These are phyloP conservation scores for Coemansia biformis DNA, from an alignment of 192 early-diverging fungal genomes.

Conservation along the genomic window DNA sequence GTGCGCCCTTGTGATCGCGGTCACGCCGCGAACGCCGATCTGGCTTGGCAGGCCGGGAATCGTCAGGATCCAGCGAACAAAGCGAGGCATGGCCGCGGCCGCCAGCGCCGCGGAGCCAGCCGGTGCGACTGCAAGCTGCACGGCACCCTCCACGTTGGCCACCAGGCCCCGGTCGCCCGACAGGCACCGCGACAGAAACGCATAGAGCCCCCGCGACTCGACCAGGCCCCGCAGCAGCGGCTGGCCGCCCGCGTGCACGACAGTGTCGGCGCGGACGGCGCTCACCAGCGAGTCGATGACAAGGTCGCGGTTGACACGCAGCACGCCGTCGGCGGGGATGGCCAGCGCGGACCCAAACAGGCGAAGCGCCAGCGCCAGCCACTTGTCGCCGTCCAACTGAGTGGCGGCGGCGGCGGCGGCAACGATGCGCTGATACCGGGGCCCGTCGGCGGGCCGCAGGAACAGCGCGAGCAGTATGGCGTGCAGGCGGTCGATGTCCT, in stretches of 20 bases:
- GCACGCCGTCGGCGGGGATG: background rate
- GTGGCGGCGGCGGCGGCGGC: background rate
- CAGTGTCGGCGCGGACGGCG: conserved; percentile 2
- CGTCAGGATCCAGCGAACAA: conserved; percentile 27
- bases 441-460: background rate
- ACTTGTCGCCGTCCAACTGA: conserved; percentile 1
- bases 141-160: conserved; percentile 1
- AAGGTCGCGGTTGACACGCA: background rate
- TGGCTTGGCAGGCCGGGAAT: conserved; percentile 41
- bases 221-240: conserved; percentile 15
- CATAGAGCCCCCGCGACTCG: conserved; percentile 14
- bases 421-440: conserved; percentile 1
- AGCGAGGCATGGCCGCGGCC: conserved; percentile 13
- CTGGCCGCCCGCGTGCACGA: background rate
- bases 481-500: conserved; percentile 13
- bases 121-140: conserved; percentile 16
- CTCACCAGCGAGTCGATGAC: conserved; percentile 1
- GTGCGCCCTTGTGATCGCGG: conserved; percentile 16
- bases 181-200: conserved; percentile 24
- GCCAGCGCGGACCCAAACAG: conserved; percentile 15
- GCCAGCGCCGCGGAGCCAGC: conserved; percentile 5
- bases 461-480: conserved; percentile 22
- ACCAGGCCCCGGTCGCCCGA: background rate
- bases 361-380: conserved; percentile 14
- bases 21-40: conserved; percentile 29